A percentile compares a stretch with the other conserved stretches of the same genome.
These are phyloP conservation scores for Gracilaria gracilis DNA, from an alignment of 23 red algal species.

Conservation along the genomic window DNA sequence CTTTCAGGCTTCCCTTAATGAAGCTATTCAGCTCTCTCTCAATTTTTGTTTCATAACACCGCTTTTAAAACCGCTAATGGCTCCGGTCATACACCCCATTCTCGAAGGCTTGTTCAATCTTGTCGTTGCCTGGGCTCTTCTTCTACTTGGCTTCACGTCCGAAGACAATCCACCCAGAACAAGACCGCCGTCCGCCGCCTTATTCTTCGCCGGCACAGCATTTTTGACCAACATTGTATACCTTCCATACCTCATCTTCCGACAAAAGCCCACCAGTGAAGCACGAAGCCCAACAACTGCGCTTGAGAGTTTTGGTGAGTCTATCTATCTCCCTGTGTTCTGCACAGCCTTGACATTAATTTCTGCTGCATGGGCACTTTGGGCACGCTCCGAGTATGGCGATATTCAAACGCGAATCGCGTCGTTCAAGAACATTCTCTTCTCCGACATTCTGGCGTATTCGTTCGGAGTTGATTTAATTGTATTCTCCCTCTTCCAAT, in stretches of 20 bases:
- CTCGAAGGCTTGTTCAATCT: slow-evolving; percentile 60
- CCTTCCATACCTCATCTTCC: slow-evolving; percentile 62
- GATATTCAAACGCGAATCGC: slow-evolving; percentile 23
- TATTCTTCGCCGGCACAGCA: slow-evolving; percentile 31
- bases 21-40: slow-evolving; percentile 69
- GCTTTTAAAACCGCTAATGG: neutral
- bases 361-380: slow-evolving; percentile 53
- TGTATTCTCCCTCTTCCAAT: slow-evolving; percentile 58
- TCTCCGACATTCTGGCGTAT: slow-evolving; percentile 54
- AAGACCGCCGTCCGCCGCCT: neutral
- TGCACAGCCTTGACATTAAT: neutral
- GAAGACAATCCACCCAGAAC: slow-evolving; percentile 30
- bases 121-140: slow-evolving; percentile 57
- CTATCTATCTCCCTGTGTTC: slow-evolving; percentile 26
- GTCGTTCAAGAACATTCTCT: slow-evolving; percentile 22
- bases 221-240: slow-evolving; percentile 76
- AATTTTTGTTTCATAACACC: slow-evolving; percentile 69
- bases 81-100: slow-evolving; percentile 50
- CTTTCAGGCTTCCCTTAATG: neutral
- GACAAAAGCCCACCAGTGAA: slow-evolving; percentile 13
- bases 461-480: slow-evolving; percentile 60
- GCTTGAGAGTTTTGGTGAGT: slow-evolving; percentile 45
- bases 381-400: slow-evolving; percentile 56
- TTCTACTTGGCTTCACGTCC: slow-evolving; percentile 62
- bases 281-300: neutral